These are phyloP conservation scores for Diplocarpon mali DNA, from an alignment of 2,329 filamentous ascomycete species.

Conservation along the genomic window DNA sequence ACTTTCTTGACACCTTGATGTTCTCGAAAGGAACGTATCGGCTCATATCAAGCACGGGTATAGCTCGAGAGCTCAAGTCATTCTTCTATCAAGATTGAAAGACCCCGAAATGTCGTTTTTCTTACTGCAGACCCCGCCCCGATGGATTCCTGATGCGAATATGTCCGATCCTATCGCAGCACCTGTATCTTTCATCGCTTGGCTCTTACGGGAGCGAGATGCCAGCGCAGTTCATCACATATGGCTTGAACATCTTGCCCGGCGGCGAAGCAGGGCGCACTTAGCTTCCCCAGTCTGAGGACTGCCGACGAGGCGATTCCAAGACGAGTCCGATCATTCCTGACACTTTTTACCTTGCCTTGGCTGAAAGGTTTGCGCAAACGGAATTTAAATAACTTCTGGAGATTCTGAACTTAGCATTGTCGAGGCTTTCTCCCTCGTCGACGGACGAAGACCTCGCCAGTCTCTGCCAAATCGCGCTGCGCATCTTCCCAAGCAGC, in stretches of 20 bases:
- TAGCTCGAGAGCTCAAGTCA: too few relatives aligned
- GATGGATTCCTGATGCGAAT: too few relatives aligned
- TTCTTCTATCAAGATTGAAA: too few relatives aligned
- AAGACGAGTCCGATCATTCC: slow-evolving; percentile 9
- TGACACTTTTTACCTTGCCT: slow-evolving; percentile 12
- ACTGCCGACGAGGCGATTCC: slow-evolving; percentile 12
- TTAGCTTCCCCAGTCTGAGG: slow-evolving; percentile 4
- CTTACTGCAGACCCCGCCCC: too few relatives aligned
- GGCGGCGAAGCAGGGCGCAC: slow-evolving; percentile 10
- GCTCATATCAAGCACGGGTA: too few relatives aligned
- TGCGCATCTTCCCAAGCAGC: slow-evolving; percentile 10
- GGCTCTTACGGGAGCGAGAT: slow-evolving; percentile 10
- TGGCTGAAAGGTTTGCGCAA: slow-evolving; percentile 8
- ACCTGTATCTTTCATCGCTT: not conserved
- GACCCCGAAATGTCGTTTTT: too few relatives aligned
- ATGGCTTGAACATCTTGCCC: slow-evolving; percentile 18
- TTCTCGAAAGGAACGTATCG: too few relatives aligned
- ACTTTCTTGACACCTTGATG: too few relatives aligned
- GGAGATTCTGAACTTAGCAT: not conserved
- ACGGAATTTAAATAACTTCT: slow-evolving; percentile 11
- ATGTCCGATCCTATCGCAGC: too few relatives aligned
- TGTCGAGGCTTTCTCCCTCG: too few relatives aligned
- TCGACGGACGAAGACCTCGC: not conserved
- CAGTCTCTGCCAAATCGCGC: slow-evolving; percentile 10
- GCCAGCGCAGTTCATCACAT: not conserved